Base-by-base conservation (phyloP, 805 yeast genomes). In the Hermanozyma aechmeae region DNA sequence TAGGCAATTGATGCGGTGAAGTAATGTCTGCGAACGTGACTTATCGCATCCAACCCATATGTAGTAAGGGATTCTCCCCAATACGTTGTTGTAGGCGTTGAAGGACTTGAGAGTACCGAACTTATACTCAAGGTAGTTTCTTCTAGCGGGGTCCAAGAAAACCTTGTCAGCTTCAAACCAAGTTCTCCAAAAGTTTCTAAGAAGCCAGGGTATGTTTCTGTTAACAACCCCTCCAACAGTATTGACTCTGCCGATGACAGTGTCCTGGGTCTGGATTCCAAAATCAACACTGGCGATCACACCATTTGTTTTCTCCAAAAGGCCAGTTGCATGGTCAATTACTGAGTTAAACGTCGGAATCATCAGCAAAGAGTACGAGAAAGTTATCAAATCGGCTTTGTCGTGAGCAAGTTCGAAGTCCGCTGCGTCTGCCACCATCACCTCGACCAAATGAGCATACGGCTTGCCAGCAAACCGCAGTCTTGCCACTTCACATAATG, bases 121-220 rank as follows among this genome's bases (percentile, higher is more conserved):
- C 45, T 72, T 70, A 56, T 83, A 80, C 53, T 82, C 94, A 44
- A 83, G 65, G 55, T 81, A 82, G 46, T 79, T 85, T 57, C 94
- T 73, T 58, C 93, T 73, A 6, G 85, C 70, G 18, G 86, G 75
- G 48, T 82, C 93, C 40, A 82, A 65, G 44, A 73, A 78, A 3
- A 82, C 93, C 32, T 77, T 69, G 53, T 82, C 94, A 30, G 79
- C 78, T 53, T 82, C 94, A 52, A 83, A 82, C 94, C 94, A 83
- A 25, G 78, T 60, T 47, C 86, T 69, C 94, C 94, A 82, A 50
- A 82, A 83, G 17, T 83, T 79, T 49, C 93, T 66, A 28, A 71
- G 65, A 32, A 79, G 37, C 93, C 93, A 82, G 16, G 84, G 78
- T 36, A 72, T 76, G 49, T 80, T 80, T 46, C 93, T 66, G 44